Evolutionary conservation across 345 rosid species (phyloP), one percentile per base, ranked within the genome.

Genomic region (Viola odorata): DNA sequence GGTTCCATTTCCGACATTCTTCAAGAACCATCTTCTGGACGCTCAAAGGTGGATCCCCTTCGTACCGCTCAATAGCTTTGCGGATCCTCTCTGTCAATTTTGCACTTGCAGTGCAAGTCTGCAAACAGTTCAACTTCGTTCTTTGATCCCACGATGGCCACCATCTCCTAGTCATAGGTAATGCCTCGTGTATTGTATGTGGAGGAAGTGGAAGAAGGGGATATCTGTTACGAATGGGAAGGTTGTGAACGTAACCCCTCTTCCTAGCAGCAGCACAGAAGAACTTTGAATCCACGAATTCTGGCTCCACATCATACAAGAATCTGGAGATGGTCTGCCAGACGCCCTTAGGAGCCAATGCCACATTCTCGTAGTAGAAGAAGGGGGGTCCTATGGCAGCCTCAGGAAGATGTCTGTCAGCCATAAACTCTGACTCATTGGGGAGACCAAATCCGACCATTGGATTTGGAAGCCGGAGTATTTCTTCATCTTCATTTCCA

Each of bases 391-490:
- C 91, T 3, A 12, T 53, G 5, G 83, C 96, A 53, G 78, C 65
- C 50, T 71, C 83, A 3, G 98, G 88, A 52, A 92, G 82, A n/a
- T 44, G 56, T 64, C 98, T 71, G 13, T 67, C 57, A 48, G 69
- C 66, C 45, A 72, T 41, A 8, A 12, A 41, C 10, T 41, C 58
- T 1, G 80, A 58, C 36, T 92, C 81, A 1, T 57, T 63, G 8
- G 98, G 98, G 36, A 80, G 69, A n/a, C 98, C 98, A 71, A 81
- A 92, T 15, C 98, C 98, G 36, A 84, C 70, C 98, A 89, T 92
- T 17, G 96, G 96, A 61, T 76, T 84, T 64, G 98, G 97, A 47
- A 89, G 80, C 12, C 83, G 88, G 57, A 89, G 48, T 1, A 53
- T 50, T 69, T 85, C 90, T 5, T 79, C 88, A 48, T 75, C 84